Conservation (phyloP, 495 filamentous ascomycete genomes). For the Thermochaetoides thermophila region DNA sequence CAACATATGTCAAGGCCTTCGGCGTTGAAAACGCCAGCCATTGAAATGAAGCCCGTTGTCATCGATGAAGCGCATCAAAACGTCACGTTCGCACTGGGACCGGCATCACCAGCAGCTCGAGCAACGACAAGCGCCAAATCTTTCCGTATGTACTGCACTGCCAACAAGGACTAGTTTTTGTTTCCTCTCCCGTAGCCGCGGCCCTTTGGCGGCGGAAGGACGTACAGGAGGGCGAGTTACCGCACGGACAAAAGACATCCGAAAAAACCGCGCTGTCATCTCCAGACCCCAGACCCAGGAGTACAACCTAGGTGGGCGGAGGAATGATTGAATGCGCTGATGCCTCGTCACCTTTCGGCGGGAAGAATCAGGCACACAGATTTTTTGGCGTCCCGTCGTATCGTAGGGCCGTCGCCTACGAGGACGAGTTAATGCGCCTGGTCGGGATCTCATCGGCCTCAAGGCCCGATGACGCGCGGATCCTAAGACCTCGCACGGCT, state of each 20-base stretch:
- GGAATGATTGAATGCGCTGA: too few species aligned
- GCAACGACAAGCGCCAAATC: conserved; percentile 31
- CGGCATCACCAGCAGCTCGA: conserved; percentile 20
- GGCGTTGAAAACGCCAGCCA: conserved; percentile 2
- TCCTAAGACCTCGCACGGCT: conserved; percentile 22
- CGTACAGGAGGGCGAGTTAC: conserved; percentile 39
- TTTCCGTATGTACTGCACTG: conserved; percentile 55
- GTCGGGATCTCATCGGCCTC: conserved; percentile 30
- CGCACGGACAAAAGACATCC: conserved; percentile 70
- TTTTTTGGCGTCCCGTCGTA: conserved; percentile 55
- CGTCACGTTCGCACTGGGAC: conserved; percentile 20
- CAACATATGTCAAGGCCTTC: conserved; percentile 7
- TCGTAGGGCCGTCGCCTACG: conserved; percentile 28
- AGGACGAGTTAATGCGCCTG: conserved; percentile 67
- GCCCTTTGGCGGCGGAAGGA: conserved; percentile 12
- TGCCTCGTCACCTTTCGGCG: too few species aligned
- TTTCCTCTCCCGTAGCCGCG: conserved; percentile 47
- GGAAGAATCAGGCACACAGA: too few species aligned
- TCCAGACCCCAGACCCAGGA: conserved; percentile 24
- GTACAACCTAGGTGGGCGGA: too few species aligned
- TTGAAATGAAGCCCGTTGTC: conserved; percentile 19
- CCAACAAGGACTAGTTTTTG: conserved; percentile 79
- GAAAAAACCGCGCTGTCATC: conserved; percentile 60
- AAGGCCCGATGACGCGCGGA: conserved; percentile 29
- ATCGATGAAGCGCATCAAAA: conserved; percentile 23